Conservation (phyloP, 116 monocot genomes). For the Papilionanthe hybrid region DNA sequence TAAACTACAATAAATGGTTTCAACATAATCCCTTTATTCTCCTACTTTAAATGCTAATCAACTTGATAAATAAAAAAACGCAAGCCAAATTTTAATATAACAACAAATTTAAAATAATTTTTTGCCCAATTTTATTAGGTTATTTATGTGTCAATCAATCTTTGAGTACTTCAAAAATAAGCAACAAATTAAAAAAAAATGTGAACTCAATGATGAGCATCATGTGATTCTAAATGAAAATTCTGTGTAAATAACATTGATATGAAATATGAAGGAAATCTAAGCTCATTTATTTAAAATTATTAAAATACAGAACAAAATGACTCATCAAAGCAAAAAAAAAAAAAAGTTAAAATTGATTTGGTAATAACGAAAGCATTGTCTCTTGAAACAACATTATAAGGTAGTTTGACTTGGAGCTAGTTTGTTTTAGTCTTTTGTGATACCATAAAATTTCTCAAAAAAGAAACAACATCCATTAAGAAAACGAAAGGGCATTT, state of each 20-base stretch:
- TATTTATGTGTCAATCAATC: neutral
- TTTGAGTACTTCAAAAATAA: neutral
- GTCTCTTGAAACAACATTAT: neutral
- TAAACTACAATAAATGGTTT: too few species aligned
- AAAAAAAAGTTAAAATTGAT: too few species aligned
- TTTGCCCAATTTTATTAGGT: neutral
- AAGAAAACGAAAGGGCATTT: neutral
- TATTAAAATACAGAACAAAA: neutral
- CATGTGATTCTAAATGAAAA: neutral
- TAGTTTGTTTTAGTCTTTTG: neutral
- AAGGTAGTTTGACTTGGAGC: neutral
- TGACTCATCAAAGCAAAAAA: too few species aligned
- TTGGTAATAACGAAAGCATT: neutral
- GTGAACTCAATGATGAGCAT: neutral
- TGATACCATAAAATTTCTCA: neutral
- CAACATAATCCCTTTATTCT: neutral
- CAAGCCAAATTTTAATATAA: neutral
- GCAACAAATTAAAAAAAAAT: neutral
- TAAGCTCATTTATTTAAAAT: neutral
- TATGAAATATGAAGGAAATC: neutral
- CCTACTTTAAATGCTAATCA: neutral
- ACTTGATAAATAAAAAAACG: neutral
- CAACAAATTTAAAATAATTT: neutral
- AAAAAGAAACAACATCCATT: neutral
- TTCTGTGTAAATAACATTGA: neutral